A percentile compares a stretch with the other conserved stretches of the same genome.
Evolutionary conservation across 176 grass and related monocot species (phyloP).

Genomic region (Oryza rufipogon): DNA sequence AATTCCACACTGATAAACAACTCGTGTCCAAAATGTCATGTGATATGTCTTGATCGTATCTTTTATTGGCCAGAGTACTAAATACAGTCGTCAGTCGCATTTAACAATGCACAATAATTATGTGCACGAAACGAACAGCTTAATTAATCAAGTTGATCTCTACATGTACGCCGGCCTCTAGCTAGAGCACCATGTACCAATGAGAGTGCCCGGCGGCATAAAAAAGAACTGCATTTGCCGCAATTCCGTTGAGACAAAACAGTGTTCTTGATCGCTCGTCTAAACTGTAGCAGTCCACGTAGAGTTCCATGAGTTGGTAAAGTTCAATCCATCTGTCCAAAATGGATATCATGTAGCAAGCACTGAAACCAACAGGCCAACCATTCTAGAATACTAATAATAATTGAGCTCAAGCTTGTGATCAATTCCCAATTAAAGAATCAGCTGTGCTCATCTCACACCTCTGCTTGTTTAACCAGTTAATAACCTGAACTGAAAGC

Average conservation of each 20-base stretch:
- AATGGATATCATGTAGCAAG: conserved; percentile 3
- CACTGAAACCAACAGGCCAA: conserved; percentile 23
- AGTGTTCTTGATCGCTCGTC: neutral
- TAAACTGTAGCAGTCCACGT: neutral
- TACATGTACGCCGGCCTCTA: neutral
- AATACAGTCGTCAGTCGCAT: neutral
- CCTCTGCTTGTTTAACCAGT: neutral
- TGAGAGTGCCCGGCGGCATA: neutral
- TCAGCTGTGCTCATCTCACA: neutral
- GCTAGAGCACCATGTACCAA: neutral
- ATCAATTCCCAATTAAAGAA: neutral
- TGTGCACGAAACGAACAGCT: neutral
- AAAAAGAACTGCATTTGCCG: neutral
- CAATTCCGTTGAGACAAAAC: neutral
- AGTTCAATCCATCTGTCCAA: neutral
- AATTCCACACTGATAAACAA: neutral
- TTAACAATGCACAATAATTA: neutral
- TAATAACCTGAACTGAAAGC: neutral
- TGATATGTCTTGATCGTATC: neutral
- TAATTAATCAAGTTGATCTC: neutral
- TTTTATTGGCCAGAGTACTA: neutral
- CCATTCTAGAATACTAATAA: neutral
- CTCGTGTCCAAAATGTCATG: neutral
- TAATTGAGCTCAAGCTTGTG: neutral
- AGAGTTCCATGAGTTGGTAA: neutral